Base-by-base conservation (phyloP, 2,329 filamentous ascomycete species). In the Triangularia verruculosa region DNA sequence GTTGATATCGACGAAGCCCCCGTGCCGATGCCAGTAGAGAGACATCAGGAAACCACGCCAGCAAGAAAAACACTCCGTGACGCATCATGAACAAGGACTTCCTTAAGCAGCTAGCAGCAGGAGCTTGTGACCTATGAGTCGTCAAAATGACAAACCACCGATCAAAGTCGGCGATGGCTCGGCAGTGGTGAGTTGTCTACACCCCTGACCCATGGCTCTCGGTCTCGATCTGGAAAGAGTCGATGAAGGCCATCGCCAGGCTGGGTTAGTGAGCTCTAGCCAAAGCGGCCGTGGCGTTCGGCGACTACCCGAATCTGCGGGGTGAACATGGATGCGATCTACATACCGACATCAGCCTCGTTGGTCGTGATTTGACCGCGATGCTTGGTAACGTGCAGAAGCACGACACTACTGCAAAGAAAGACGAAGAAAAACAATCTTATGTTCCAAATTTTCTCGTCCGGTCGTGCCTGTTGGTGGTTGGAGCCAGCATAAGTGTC, bases 241-340 rank as follows among this genome's bases (percentile, higher is more conserved):
- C 20, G 56, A 43, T n/a, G 56, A 22, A 43, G 34, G 56, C 17
- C 11, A 47, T 39, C 22, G 56, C 34, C 56, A 24, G 56, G 56
- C 25, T 58, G 32, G 56, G 56, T 47, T 47, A 47, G 39, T 47
- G 39, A 22, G 8, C 39, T 47, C 20, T 47, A 20, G 39, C 39
- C 17, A 47, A 47, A 47, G 39, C 52, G 54, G 34, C 22, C 28
- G 39, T 59, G 57, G 57, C 57, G 56, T 52, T 52, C 57, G 57
- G 57, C 39, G 24, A 47, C 57, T 59, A 39, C 57, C 57, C 57
- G 57, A 59, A 59, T 59, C 57, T 59, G 57, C 27, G 57, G 57
- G 57, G 24, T 39, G 57, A 28, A 54, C 25, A 59, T 47, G 39
- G 24, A 24, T n/a, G n/a, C n/a, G n/a, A n/a, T n/a, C n/a, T n/a